A percentile compares a stretch with the other conserved stretches of the same genome.
Evolutionary conservation across 2,329 filamentous ascomycete genomes (phyloP).

Genomic region (Corynespora cassiicola): DNA sequence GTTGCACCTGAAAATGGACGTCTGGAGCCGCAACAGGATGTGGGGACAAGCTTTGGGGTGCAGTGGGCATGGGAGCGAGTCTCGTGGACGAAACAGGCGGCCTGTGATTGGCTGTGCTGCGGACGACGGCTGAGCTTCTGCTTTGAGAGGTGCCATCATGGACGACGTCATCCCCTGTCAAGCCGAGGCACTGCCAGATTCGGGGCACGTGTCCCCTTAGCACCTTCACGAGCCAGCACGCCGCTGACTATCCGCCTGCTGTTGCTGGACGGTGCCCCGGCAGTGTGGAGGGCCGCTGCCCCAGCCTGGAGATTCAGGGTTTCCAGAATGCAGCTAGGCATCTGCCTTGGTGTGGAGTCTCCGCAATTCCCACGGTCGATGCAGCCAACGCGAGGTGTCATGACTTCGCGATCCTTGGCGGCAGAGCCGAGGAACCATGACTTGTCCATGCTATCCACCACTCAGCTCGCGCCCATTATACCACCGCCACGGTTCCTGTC

Average conservation of each 20-base stretch:
- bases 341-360: too few relatives aligned
- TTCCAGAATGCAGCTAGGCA: too few relatives aligned
- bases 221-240: conserved; percentile 17
- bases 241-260: conserved; percentile 15
- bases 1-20: conserved; percentile 25
- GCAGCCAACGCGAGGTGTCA: too few relatives aligned
- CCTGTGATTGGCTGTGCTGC: conserved; percentile 32
- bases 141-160: conserved; percentile 20
- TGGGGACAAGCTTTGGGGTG: conserved; percentile 24
- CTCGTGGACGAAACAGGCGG: conserved; percentile 34
- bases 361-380: too few relatives aligned
- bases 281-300: too few relatives aligned
- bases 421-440: too few relatives aligned
- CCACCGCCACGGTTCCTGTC: too few relatives aligned
- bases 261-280: conserved; percentile 10
- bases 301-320: too few relatives aligned
- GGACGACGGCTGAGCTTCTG: conserved; percentile 29
- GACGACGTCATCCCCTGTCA: conserved; percentile 34
- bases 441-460: too few relatives aligned
- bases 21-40: conserved; percentile 32
- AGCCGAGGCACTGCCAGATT: conserved; percentile 33
- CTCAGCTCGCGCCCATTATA: neutral
- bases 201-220: conserved; percentile 15
- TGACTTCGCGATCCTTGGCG: too few relatives aligned
- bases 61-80: conserved; percentile 26